These are phyloP conservation scores for Fistulifera pelliculosa DNA, from an alignment of 108 stramenopile species.

Conservation along the genomic window DNA sequence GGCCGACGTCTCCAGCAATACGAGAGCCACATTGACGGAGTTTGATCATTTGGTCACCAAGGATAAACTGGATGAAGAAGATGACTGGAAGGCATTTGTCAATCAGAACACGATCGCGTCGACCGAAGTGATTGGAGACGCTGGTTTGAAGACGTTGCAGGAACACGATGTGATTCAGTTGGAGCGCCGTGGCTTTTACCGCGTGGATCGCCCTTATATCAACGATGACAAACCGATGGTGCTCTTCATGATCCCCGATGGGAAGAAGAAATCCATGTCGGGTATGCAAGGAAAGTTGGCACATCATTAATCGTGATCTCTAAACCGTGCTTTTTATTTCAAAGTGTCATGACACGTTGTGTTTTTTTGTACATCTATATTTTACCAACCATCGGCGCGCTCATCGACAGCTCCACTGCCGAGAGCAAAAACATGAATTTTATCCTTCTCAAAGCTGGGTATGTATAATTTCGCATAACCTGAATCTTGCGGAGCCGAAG, in stretches of 20 bases:
- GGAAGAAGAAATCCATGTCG: constrained; percentile 94
- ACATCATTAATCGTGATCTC: constrained; percentile 47
- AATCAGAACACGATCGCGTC: constrained; percentile 82
- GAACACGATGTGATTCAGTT: constrained; percentile 93
- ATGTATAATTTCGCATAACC: constrained; percentile 93
- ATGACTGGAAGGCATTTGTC: constrained; percentile 90
- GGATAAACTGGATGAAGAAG: constrained; percentile 90
- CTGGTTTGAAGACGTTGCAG: constrained; percentile 62
- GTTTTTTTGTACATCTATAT: neutral
- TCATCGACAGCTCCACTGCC: constrained; percentile 38
- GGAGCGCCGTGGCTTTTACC: constrained; percentile 95
- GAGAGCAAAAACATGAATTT: constrained; percentile 80
- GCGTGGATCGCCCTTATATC: constrained; percentile 82
- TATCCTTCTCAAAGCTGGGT: constrained; percentile 90
- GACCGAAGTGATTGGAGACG: constrained; percentile 77
- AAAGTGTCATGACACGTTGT: neutral
- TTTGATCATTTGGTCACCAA: constrained; percentile 93
- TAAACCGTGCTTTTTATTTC: constrained; percentile 5
- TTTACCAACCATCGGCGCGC: neutral
- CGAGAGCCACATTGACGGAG: constrained; percentile 69
- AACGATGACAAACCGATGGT: constrained; percentile 76
- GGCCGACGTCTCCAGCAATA: constrained; percentile 39
- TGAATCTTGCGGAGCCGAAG: constrained; percentile 46
- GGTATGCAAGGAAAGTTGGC: constrained; percentile 78
- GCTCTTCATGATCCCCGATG: constrained; percentile 96